phyloP scores from a whole-genome alignment of 2,329 filamentous ascomycete species.

The Penicillium fuscoglaucum region DNA sequence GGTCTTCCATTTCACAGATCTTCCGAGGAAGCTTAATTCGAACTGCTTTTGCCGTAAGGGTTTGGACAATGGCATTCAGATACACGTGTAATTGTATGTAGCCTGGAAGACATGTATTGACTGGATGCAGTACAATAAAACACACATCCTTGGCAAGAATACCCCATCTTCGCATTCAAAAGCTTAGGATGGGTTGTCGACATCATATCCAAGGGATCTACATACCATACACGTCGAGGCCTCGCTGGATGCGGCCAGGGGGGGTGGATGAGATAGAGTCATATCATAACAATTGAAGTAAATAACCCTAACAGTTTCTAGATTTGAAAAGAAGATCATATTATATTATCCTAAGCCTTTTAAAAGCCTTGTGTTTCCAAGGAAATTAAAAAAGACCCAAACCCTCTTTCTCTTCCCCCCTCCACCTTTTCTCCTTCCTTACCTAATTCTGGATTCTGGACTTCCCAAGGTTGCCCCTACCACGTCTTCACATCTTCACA shows the following conservation, averaged over 20 bases:
- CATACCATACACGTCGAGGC: slow-evolving; percentile 20
- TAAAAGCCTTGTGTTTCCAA: neutral
- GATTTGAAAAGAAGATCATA: neutral
- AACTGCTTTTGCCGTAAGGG: neutral
- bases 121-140: neutral
- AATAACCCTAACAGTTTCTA: neutral
- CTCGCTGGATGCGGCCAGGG: slow-evolving; percentile 25
- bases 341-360: neutral
- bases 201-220: slow-evolving; percentile 25
- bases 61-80: neutral
- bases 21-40: neutral
- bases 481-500: neutral
- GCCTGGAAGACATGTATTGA: neutral
- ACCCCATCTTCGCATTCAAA: neutral
- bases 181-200: slow-evolving; percentile 9
- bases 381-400: neutral
- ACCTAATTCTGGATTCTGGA: slow-evolving; percentile 16
- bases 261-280: slow-evolving; percentile 4
- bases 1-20: neutral
- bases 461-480: slow-evolving; percentile 8
- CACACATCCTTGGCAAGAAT: slow-evolving; percentile 1
- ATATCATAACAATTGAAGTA: slow-evolving; percentile 6
- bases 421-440: slow-evolving; percentile 20
- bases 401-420: neutral
- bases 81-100: neutral